Base-by-base conservation (phyloP, 345 rosid genomes). In the Populus euphratica region DNA sequence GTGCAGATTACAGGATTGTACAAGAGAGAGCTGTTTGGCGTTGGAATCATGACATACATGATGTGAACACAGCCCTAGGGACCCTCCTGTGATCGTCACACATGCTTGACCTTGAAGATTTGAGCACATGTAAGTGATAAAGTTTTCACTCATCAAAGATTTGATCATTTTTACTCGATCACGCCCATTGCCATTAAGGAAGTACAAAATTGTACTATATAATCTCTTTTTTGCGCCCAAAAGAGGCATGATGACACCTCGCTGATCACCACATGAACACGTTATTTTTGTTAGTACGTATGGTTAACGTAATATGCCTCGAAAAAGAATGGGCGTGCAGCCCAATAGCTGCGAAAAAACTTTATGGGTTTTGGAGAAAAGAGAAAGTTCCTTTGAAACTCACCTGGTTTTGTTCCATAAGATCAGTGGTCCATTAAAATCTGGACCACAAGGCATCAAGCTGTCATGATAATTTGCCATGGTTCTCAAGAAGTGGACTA, bases 391-490 rank as follows among this genome's bases (percentile, higher is more conserved):
- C 63, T n/a, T 38, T 20, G 39, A 20, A 33, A 68, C 70, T 14
- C 44, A 68, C 23, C 70, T 21, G n/a, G 44, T 29, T 41, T 41
- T 70, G 36, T 49, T 54, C 59, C 59, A 50, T 18, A 23, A 16
- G 39, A 63, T 63, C 23, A 13, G 49, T 2, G 65, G 78, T 23
- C 50, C 78, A 47, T 12, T 3, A 11, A 21, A 16, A 21, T 1
- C n/a, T 75, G 78, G 78, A 75, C 72, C 72, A 67, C 78, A n/a
- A 4, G 12, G 29, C 68, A 29, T 20, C 4, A 43, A 74, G 75
- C n/a, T 18, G 39, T 74, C 69, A 66, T 67, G 33, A 33, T 35
- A 41, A 62, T 20, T 27, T 66, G 27, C 3, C 8, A 59, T 38
- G 76, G 35, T 23, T 61, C 27, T 8, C 12, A 1, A 7, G 43